phyloP scores from a whole-genome alignment of 495 filamentous ascomycete species.

The Bryoglossum gracile region DNA sequence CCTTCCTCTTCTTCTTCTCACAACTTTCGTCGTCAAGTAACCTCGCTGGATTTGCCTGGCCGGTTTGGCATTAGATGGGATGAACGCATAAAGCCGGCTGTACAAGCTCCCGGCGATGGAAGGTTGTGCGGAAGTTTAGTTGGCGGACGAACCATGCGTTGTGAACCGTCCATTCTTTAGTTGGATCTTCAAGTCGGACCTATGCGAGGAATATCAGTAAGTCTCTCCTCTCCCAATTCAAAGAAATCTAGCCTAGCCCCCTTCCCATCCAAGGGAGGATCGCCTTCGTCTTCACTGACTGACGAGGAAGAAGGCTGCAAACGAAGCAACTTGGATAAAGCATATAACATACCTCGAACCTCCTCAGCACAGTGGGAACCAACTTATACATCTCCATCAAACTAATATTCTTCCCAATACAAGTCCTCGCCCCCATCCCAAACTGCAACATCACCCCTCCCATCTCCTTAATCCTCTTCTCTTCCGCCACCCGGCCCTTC shows the following conservation, averaged over 20 bases:
- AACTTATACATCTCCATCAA: slow-evolving; percentile 75
- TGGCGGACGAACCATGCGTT: slow-evolving; percentile 73
- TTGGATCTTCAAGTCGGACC: slow-evolving; percentile 51
- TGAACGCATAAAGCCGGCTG: too few relatives aligned
- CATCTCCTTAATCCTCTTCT: slow-evolving; percentile 45
- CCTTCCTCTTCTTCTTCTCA: too few relatives aligned
- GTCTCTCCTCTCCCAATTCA: neutral
- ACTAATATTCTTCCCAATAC: slow-evolving; percentile 66
- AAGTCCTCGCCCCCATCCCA: slow-evolving; percentile 53
- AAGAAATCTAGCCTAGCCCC: too few relatives aligned
- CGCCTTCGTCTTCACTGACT: too few relatives aligned
- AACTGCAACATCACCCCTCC: slow-evolving; percentile 56
- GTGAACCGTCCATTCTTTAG: slow-evolving; percentile 55
- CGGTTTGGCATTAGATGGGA: too few relatives aligned
- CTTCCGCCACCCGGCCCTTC: slow-evolving; percentile 31
- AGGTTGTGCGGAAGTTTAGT: slow-evolving; percentile 52
- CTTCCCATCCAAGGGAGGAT: too few relatives aligned
- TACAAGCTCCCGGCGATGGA: slow-evolving; percentile 40
- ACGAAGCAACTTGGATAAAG: too few relatives aligned
- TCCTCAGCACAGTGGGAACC: slow-evolving; percentile 61
- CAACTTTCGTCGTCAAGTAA: too few relatives aligned
- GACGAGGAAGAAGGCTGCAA: too few relatives aligned
- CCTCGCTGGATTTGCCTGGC: too few relatives aligned
- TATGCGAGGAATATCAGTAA: slow-evolving; percentile 18
- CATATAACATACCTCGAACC: slow-evolving; percentile 54